phyloP scores from a whole-genome alignment of 208 protist species.

The Kentomonas sorsogonicus region DNA sequence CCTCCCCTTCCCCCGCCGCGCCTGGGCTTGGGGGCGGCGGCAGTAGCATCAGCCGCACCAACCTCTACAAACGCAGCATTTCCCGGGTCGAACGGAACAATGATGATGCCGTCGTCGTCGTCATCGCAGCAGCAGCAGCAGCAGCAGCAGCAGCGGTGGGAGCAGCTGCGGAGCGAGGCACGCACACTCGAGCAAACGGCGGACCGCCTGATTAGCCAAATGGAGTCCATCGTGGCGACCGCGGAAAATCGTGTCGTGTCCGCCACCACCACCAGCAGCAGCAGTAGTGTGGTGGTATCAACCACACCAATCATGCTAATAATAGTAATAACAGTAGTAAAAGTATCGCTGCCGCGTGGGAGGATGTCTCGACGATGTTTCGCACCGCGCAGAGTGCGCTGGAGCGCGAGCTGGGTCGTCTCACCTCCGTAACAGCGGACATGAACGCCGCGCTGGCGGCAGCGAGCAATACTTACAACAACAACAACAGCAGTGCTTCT shows the following conservation, averaged over 20 bases:
- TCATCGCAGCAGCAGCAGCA: background rate
- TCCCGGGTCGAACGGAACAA: no score
- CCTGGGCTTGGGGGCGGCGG: no score
- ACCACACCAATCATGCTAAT: slow-evolving; percentile 6
- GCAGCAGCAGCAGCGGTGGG: background rate
- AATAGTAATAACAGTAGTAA: slow-evolving; percentile 8
- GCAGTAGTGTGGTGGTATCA: no score
- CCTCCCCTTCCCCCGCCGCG: no score
- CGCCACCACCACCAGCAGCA: no score
- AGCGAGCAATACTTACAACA: background rate
- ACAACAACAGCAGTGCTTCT: background rate
- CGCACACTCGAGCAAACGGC: background rate
- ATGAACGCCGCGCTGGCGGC: background rate
- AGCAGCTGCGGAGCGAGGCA: background rate
- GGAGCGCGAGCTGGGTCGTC: background rate
- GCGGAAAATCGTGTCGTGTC: no score
- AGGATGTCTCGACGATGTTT: slow-evolving; percentile 2
- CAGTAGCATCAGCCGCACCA: no score
- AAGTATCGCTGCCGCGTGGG: no score
- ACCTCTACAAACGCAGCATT: no score
- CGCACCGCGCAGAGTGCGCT: background rate
- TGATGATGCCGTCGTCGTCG: no score
- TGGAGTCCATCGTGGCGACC: background rate
- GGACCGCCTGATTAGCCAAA: background rate
- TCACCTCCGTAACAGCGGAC: no score